Evolutionary conservation across 352 stramenopile genomes (phyloP).

Genomic region (Phytopythium mirpurense): DNA sequence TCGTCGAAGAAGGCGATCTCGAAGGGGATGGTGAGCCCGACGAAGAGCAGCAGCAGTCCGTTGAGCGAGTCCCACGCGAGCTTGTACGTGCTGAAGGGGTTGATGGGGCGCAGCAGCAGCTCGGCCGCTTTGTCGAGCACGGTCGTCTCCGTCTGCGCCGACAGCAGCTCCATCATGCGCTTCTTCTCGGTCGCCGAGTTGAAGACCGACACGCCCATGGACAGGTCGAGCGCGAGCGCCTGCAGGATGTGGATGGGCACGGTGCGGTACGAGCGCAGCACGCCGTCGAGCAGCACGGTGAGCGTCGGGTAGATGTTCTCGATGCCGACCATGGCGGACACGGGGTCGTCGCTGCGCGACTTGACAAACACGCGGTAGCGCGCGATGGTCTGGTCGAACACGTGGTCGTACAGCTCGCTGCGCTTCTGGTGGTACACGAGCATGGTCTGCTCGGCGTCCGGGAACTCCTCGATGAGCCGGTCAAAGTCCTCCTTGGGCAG

Average conservation of each 20-base stretch:
- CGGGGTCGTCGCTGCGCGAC: slow-evolving; percentile 47
- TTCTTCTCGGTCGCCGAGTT: slow-evolving; percentile 68
- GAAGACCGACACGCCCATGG: slow-evolving; percentile 74
- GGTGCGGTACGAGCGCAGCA: slow-evolving; percentile 51
- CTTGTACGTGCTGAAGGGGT: slow-evolving; percentile 41
- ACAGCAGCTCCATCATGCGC: slow-evolving; percentile 57
- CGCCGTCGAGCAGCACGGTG: slow-evolving; percentile 56
- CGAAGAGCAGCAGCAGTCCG: slow-evolving; percentile 40
- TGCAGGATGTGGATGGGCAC: slow-evolving; percentile 55
- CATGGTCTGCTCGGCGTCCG: slow-evolving; percentile 58
- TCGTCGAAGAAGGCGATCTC: slow-evolving; percentile 54
- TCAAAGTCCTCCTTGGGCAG: slow-evolving; percentile 81
- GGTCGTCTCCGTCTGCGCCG: slow-evolving; percentile 8
- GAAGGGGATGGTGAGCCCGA: slow-evolving; percentile 50
- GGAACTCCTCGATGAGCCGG: slow-evolving; percentile 71
- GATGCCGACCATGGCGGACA: slow-evolving; percentile 45
- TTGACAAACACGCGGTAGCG: slow-evolving; percentile 59
- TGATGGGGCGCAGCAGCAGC: slow-evolving; percentile 31
- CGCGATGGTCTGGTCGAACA: slow-evolving; percentile 65
- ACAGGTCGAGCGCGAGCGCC: slow-evolving; percentile 60
- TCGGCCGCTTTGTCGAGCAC: slow-evolving; percentile 21
- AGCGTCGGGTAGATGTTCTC: slow-evolving; percentile 70
- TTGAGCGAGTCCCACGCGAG: slow-evolving; percentile 49
- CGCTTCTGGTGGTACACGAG: slow-evolving; percentile 55
- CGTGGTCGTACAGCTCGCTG: slow-evolving; percentile 55